Evolutionary conservation across 495 filamentous ascomycete species (phyloP).

Genomic region (Hypomontagnella monticulosa): DNA sequence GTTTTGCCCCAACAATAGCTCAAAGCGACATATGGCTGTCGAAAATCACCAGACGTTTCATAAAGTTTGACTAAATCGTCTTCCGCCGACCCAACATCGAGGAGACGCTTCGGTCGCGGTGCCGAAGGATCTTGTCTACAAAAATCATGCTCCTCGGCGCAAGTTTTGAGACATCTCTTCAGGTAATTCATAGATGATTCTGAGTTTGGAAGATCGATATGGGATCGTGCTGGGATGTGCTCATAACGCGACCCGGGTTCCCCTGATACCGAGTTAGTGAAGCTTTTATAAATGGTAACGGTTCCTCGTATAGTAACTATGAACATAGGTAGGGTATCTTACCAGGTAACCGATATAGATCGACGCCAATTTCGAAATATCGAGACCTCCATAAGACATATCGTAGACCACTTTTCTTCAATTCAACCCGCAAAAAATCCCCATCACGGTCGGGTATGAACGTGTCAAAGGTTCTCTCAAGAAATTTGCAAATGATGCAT

Average conservation of each 20-base stretch:
- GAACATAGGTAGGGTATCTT: too few species aligned
- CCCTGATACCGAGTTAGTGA: background rate
- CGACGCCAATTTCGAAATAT: too few species aligned
- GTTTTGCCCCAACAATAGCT: constrained; percentile 20
- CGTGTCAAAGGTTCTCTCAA: too few species aligned
- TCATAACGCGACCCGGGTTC: background rate
- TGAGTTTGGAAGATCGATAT: constrained; percentile 10
- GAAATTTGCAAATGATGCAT: too few species aligned
- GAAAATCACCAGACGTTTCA: constrained; percentile 6
- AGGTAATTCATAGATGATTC: constrained; percentile 14
- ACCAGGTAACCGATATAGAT: too few species aligned
- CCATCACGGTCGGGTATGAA: too few species aligned
- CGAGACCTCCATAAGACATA: too few species aligned
- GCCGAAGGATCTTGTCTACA: constrained; percentile 5
- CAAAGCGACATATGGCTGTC: constrained; percentile 12
- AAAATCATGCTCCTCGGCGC: constrained; percentile 3
- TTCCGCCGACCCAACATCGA: background rate
- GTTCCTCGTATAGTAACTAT: too few species aligned
- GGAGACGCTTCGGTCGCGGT: constrained; percentile 6
- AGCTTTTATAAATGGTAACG: too few species aligned
- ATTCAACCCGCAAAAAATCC: too few species aligned
- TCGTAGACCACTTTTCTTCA: too few species aligned
- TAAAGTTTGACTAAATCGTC: background rate
- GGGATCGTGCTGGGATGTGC: constrained; percentile 4
- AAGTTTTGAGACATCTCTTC: constrained; percentile 7